Evolutionary conservation across 768 basidiomycete genomes (phyloP).

Genomic region (Cantharellus cinnabarinus): DNA sequence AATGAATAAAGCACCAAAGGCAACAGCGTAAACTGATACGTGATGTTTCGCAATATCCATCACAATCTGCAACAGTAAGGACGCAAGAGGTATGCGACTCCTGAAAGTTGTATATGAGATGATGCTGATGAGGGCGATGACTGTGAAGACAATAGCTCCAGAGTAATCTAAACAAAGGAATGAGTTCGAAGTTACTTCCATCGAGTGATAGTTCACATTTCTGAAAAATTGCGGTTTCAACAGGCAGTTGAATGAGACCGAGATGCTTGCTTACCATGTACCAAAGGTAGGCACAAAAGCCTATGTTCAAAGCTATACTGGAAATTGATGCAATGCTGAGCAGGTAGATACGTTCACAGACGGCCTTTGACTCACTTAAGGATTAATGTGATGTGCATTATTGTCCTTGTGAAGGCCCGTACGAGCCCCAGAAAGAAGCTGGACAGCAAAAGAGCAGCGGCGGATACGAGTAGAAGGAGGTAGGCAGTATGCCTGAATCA

Average conservation of each 20-base stretch:
- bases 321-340: slow-evolving; percentile 7
- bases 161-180: slow-evolving; percentile 21
- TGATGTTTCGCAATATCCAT: slow-evolving; percentile 77
- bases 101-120: slow-evolving; percentile 54
- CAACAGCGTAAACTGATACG: slow-evolving; percentile 58
- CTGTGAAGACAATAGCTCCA: slow-evolving; percentile 55
- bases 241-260: too few species aligned
- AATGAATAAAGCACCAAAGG: slow-evolving; percentile 44
- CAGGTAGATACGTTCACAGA: slow-evolving; percentile 30
- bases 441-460: slow-evolving; percentile 44
- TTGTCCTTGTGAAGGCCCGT: slow-evolving; percentile 46
- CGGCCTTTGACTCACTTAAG: slow-evolving; percentile 24
- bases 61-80: slow-evolving; percentile 57
- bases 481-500: slow-evolving; percentile 43
- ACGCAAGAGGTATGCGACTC: slow-evolving; percentile 58
- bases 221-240: background rate
- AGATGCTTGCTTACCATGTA: background rate
- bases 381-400: slow-evolving; percentile 60
- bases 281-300: slow-evolving; percentile 25
- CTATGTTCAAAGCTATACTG: slow-evolving; percentile 25
- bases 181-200: slow-evolving; percentile 13
- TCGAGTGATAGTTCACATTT: background rate
- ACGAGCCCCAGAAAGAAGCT: slow-evolving; percentile 45
- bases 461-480: slow-evolving; percentile 55
- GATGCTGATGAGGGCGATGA: slow-evolving; percentile 50